phyloP scores from a whole-genome alignment of 164 flowering plant species.

The Chimonanthus praecox region DNA sequence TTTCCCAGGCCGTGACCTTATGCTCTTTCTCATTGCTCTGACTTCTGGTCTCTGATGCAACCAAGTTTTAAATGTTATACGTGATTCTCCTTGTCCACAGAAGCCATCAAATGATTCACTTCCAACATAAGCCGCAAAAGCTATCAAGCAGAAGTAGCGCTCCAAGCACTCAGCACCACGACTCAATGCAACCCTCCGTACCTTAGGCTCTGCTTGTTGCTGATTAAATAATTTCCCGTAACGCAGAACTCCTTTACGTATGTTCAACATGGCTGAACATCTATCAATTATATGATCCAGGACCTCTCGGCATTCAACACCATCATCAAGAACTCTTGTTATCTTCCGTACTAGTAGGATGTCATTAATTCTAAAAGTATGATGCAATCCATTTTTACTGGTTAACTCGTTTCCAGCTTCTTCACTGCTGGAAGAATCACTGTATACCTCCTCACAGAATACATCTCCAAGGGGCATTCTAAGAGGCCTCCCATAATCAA shows the following conservation, averaged over 20 bases:
- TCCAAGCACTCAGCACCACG: slow-evolving; percentile 98
- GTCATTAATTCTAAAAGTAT: slow-evolving; percentile 82
- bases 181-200: slow-evolving; percentile 78
- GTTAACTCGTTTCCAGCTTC: slow-evolving; percentile 41
- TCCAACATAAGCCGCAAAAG: slow-evolving; percentile 96
- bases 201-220: slow-evolving; percentile 88
- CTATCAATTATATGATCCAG: slow-evolving; percentile 89
- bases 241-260: slow-evolving; percentile 81
- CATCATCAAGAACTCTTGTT: slow-evolving; percentile 83
- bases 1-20: slow-evolving; percentile 79
- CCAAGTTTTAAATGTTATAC: slow-evolving; percentile 84
- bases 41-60: slow-evolving; percentile 86
- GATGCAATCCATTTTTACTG: slow-evolving; percentile 34
- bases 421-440: slow-evolving; percentile 61
- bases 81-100: slow-evolving; percentile 74
- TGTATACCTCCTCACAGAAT: slow-evolving; percentile 40
- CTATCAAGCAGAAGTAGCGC: slow-evolving; percentile 85
- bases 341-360: slow-evolving; percentile 77
- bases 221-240: slow-evolving; percentile 87
- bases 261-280: slow-evolving; percentile 93
- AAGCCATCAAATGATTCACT: slow-evolving; percentile 93
- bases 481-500: slow-evolving; percentile 77
- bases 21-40: slow-evolving; percentile 97
- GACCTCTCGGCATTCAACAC: slow-evolving; percentile 78
- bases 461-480: slow-evolving; percentile 36